Evolutionary conservation across 2,329 filamentous ascomycete species (phyloP).

Genomic region (Claviceps sp.): DNA sequence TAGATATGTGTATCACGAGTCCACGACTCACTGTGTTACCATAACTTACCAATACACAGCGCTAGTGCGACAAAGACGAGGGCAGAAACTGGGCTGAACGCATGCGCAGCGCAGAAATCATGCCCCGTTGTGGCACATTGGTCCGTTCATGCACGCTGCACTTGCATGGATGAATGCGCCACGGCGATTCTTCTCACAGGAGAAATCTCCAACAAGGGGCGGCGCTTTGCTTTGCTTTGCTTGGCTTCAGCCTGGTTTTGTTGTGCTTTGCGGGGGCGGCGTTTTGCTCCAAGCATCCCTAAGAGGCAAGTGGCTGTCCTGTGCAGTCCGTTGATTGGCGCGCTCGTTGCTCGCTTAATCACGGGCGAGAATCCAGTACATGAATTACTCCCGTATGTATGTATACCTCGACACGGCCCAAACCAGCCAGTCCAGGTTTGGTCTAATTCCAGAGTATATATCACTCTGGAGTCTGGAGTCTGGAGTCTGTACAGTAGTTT

Average conservation of each 20-base stretch:
- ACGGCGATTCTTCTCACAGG: not conserved
- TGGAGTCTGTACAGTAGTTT: too few relatives aligned
- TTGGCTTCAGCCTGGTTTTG: not conserved
- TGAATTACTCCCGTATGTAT: too few relatives aligned
- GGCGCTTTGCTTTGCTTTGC: not conserved
- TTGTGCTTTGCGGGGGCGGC: not conserved
- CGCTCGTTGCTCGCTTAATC: not conserved
- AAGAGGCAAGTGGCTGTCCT: not conserved
- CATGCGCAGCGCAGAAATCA: not conserved
- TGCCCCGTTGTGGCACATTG: not conserved
- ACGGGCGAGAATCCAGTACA: too few relatives aligned
- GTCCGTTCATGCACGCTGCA: not conserved
- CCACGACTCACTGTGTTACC: too few relatives aligned
- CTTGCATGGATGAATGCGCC: not conserved
- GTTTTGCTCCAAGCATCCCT: not conserved
- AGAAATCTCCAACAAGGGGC: not conserved
- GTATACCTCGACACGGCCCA: too few relatives aligned
- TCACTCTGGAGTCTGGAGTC: too few relatives aligned
- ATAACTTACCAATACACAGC: too few relatives aligned
- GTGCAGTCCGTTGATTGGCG: slow-evolving; percentile 1
- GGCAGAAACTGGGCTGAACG: too few relatives aligned
- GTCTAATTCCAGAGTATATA: too few relatives aligned
- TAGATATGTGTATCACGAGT: too few relatives aligned
- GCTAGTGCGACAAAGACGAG: too few relatives aligned
- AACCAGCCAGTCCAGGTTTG: too few relatives aligned